Base-by-base conservation (phyloP, 805 yeast genomes). In the Cyberlindnera nakhonratchasimensis region DNA sequence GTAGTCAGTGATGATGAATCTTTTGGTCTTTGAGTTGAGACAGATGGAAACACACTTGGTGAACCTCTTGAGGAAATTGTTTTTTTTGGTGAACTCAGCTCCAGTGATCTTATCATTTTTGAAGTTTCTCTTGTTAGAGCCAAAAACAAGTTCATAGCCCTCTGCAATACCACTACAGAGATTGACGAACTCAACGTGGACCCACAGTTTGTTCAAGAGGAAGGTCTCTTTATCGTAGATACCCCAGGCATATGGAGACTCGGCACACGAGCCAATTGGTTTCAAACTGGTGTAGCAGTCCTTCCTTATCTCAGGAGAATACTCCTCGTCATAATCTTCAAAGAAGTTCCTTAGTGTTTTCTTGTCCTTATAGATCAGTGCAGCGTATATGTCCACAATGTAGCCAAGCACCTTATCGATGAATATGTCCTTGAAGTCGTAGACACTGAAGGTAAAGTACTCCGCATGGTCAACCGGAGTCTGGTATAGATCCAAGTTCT, bases 1-100 rank as follows among this genome's bases (percentile, higher is more conserved):
- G 34, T 58, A 58, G 31, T 58, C 62, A 1, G 51, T 43, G 12
- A 58, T 53, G 13, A 58, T 41, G 34, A 58, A 58, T 32, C 53
- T 48, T 22, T 45, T 50, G 1, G 56, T 56, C 25, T 50, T 47
- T 1, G 61, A 53, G 34, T 55, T 58, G 20, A 58, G 37, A 36
- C 62, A 58, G 11, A 54, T 58, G 6, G 58, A 33, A 5, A 56
- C 57, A 50, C 59, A 55, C 29, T 56, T 58, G 8, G 55, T 37
- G 32, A 58, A 58, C 18, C 51, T 43, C 33, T 54, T 55, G 8
- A 53, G 24, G 42, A 58, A 58, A 34, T 58, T 58, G 32, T 47
- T 46, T 12, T 47, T 40, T 36, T 58, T 58, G 6, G 61, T 56
- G 24, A 37, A 43, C 11, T 52, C 51, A 1, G 55, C 24, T 2